A percentile compares a stretch with the other conserved stretches of the same genome.
Evolutionary conservation across 1,284 basidiomycete species (phyloP).

Genomic region (Fomitopsis schrenkii): DNA sequence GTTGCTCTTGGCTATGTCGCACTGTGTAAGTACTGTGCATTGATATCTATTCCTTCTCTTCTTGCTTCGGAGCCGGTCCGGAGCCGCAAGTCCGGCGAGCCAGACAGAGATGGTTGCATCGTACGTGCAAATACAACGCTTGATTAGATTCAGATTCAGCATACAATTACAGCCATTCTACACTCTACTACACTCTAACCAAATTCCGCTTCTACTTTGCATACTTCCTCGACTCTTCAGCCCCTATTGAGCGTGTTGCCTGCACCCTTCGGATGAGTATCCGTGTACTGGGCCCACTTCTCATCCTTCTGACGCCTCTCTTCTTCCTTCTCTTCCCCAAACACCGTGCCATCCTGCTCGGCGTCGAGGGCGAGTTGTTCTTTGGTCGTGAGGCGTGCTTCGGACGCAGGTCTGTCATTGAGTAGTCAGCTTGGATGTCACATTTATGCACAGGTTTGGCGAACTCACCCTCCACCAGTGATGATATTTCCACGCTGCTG

Average conservation of each 20-base stretch:
- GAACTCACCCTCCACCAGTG: slow-evolving; percentile 76
- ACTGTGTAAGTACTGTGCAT: slow-evolving; percentile 1
- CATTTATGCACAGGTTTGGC: background rate
- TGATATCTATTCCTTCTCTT: background rate
- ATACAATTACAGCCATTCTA: background rate
- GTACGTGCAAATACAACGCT: background rate
- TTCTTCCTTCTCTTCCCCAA: slow-evolving; percentile 72
- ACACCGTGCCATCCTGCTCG: slow-evolving; percentile 78
- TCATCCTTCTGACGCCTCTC: slow-evolving; percentile 80
- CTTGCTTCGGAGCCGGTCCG: background rate
- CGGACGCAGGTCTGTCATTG: slow-evolving; percentile 58
- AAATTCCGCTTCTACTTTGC: background rate
- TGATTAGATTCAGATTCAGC: background rate
- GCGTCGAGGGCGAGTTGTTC: slow-evolving; percentile 77
- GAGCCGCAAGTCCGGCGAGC: background rate
- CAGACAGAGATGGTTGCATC: background rate
- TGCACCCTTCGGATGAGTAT: slow-evolving; percentile 75
- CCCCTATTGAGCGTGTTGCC: slow-evolving; percentile 97
- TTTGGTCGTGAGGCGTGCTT: slow-evolving; percentile 63
- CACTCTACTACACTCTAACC: background rate
- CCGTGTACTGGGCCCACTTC: slow-evolving; percentile 83
- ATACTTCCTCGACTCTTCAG: slow-evolving; percentile 30
- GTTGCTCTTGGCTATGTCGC: slow-evolving; percentile 3
- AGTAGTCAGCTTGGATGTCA: slow-evolving; percentile 6
- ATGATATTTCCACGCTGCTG: slow-evolving; percentile 82